Percentiles rank a stretch among this genome's conserved stretches.
These are phyloP conservation scores for Tuber aestivum DNA, from an alignment of 495 filamentous ascomycete species.

Conservation along the genomic window DNA sequence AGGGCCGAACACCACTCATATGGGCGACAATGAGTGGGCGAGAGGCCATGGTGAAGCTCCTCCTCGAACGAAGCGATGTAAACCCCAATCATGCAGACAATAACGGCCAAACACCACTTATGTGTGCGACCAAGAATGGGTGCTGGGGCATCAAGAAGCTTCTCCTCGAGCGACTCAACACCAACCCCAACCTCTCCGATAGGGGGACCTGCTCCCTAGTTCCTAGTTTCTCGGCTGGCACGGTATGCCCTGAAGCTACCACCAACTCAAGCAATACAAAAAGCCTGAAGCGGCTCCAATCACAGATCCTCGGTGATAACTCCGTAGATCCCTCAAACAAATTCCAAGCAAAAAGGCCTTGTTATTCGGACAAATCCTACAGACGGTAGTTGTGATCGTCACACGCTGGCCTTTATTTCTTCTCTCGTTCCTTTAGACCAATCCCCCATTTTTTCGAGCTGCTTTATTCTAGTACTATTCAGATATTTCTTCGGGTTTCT, in stretches of 20 bases:
- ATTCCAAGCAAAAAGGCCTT: background rate
- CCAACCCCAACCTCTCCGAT: too few relatives aligned
- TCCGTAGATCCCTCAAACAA: too few relatives aligned
- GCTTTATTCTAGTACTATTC: background rate
- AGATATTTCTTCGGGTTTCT: background rate
- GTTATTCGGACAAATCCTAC: background rate
- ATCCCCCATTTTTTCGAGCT: background rate
- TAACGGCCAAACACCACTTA: background rate
- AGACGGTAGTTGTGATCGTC: background rate
- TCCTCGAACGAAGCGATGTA: background rate
- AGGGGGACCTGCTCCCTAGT: too few relatives aligned
- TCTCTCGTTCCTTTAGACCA: background rate
- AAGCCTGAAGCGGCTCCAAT: too few relatives aligned
- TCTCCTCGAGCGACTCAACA: background rate
- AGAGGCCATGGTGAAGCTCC: background rate
- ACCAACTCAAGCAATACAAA: too few relatives aligned
- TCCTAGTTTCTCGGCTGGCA: too few relatives aligned
- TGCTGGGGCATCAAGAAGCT: background rate
- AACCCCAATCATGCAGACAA: background rate
- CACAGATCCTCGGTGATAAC: too few relatives aligned
- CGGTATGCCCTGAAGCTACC: too few relatives aligned
- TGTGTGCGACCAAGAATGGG: too few relatives aligned
- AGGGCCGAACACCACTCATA: background rate
- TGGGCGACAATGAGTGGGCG: too few relatives aligned
- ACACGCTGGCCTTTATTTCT: background rate